phyloP scores from a whole-genome alignment of 73 alveolate genomes.

The Tetrahymena malaccensis region DNA sequence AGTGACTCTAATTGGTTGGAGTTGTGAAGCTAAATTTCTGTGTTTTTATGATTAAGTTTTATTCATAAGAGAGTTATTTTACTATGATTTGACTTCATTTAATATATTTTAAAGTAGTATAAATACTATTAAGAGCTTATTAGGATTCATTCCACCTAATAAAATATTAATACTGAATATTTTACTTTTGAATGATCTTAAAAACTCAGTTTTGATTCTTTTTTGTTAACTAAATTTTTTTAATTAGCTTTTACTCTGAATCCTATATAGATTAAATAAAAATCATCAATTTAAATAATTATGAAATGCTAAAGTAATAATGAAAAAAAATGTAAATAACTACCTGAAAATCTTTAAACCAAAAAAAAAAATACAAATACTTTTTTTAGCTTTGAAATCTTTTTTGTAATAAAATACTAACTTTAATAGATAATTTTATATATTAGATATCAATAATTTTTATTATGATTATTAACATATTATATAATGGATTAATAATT shows the following conservation, averaged over 20 bases:
- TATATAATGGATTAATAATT: too few species aligned
- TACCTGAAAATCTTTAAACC: neutral
- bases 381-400: neutral
- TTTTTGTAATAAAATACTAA: neutral
- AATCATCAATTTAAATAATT: neutral
- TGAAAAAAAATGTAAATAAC: too few species aligned
- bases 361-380: too few species aligned
- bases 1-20: neutral
- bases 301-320: too few species aligned
- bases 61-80: neutral
- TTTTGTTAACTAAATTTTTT: neutral
- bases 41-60: neutral
- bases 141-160: neutral
- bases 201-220: neutral
- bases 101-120: too few species aligned
- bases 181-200: neutral
- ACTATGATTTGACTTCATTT: neutral
- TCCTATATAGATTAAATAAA: neutral
- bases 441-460: too few species aligned
- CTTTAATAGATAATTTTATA: too few species aligned
- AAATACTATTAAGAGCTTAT: neutral
- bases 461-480: too few species aligned
- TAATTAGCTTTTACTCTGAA: neutral
- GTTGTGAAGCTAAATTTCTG: neutral
- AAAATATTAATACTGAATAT: neutral